Percentiles rank a stretch among this genome's conserved stretches.
Conservation (phyloP, 2,329 filamentous ascomycete species). For the Madurella mycetomatis region DNA sequence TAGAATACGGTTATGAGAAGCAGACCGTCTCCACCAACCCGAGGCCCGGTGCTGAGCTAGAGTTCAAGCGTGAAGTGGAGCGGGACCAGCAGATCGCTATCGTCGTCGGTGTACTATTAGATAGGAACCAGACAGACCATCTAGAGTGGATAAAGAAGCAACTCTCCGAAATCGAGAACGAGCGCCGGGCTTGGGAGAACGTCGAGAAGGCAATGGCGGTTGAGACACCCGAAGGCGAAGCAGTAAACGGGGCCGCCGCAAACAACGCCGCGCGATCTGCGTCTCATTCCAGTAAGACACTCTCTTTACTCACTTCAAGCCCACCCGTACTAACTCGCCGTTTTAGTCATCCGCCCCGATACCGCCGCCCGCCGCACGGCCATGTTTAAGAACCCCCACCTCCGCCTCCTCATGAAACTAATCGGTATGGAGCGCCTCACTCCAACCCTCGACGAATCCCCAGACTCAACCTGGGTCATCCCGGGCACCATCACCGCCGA, state of each 20-base stretch:
- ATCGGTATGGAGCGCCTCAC: constrained; percentile 62
- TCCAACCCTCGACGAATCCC: constrained; percentile 60
- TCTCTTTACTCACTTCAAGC: neutral
- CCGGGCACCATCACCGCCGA: constrained; percentile 61
- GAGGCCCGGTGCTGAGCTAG: constrained; percentile 72
- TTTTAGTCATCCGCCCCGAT: constrained; percentile 56
- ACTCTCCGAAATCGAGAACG: constrained; percentile 62
- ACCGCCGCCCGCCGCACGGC: constrained; percentile 63
- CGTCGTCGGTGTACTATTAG: constrained; percentile 72
- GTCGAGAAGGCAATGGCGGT: constrained; percentile 55
- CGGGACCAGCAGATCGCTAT: constrained; percentile 71
- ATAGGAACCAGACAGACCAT: constrained; percentile 70
- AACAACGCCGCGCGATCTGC: constrained; percentile 34
- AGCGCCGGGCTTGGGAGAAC: constrained; percentile 74
- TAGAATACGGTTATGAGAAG: constrained; percentile 87
- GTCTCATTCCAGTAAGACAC: constrained; percentile 50
- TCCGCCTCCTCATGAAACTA: constrained; percentile 78
- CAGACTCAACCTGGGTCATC: constrained; percentile 74
- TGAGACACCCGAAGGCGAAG: constrained; percentile 3
- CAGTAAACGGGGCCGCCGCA: constrained; percentile 16
- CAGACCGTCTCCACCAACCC: constrained; percentile 62
- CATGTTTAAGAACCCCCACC: constrained; percentile 83
- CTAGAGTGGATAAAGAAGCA: constrained; percentile 78
- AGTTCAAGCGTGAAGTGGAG: constrained; percentile 70
- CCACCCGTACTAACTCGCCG: constrained; percentile 21